A percentile compares a stretch with the other conserved stretches of the same genome.
These are phyloP conservation scores for Lunasporangiospora selenospora DNA, from an alignment of 192 early-diverging fungal genomes.

Conservation along the genomic window DNA sequence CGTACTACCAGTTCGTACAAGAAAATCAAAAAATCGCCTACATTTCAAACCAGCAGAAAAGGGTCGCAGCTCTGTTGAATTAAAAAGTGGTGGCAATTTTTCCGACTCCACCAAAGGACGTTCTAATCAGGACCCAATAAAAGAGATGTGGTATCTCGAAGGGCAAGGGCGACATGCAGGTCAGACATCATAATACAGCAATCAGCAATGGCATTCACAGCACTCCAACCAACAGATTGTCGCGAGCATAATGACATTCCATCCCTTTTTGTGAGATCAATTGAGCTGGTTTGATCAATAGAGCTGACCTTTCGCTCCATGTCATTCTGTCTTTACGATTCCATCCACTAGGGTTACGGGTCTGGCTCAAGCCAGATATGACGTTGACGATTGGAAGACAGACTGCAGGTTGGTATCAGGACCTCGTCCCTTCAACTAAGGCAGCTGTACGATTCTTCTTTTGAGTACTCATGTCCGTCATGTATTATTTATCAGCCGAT, in stretches of 20 bases:
- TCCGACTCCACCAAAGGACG: no score
- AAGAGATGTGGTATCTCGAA: conserved; percentile 45
- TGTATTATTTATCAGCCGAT: conserved; percentile 7
- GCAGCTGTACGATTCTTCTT: background rate
- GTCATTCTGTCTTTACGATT: background rate
- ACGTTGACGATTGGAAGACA: conserved; percentile 34
- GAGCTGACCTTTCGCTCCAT: background rate
- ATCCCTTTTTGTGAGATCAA: background rate
- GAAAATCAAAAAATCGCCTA: no score
- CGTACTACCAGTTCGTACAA: no score
- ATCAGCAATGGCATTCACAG: no score
- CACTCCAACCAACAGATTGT: background rate
- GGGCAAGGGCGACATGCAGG: conserved; percentile 24
- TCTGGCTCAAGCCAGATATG: conserved; percentile 43
- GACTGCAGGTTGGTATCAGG: conserved; percentile 1
- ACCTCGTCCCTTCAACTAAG: background rate
- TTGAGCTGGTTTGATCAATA: background rate
- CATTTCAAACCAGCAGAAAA: no score
- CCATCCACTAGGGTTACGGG: conserved; percentile 7
- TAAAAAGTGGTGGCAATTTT: no score
- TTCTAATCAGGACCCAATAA: no score
- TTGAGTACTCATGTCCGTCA: background rate
- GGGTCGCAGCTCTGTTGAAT: no score
- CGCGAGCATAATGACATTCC: background rate
- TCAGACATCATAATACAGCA: no score